A percentile compares a stretch with the other conserved stretches of the same genome.
phyloP scores from a whole-genome alignment of 805 yeast species.

The Saccharomycopsis microspora region DNA sequence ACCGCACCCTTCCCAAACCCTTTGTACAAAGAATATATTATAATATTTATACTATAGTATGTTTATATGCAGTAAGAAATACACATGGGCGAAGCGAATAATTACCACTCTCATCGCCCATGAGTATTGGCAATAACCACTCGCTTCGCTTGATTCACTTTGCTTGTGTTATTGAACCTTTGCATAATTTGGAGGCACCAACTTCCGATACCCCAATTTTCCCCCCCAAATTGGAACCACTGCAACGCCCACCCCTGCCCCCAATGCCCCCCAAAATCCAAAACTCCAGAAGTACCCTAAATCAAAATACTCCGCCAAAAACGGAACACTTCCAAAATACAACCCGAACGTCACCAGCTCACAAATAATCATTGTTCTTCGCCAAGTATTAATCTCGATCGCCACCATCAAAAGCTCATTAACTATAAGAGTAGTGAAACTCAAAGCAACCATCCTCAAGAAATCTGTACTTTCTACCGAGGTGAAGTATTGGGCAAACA shows the following conservation, averaged over 20 bases:
- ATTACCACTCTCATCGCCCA: neutral
- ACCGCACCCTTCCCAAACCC: too few species aligned
- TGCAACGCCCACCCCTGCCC: conserved; percentile 54
- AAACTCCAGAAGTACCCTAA: conserved; percentile 46
- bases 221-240: conserved; percentile 85
- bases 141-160: neutral
- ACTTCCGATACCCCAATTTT: conserved; percentile 57
- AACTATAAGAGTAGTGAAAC: conserved; percentile 67
- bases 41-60: too few species aligned
- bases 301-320: conserved; percentile 80
- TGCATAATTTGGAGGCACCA: conserved; percentile 93
- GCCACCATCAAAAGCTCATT: conserved; percentile 94
- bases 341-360: conserved; percentile 58
- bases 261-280: conserved; percentile 57
- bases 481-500: conserved; percentile 66
- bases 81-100: too few species aligned
- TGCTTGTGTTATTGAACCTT: conserved; percentile 72
- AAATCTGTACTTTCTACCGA: conserved; percentile 46
- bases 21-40: too few species aligned
- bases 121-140: neutral
- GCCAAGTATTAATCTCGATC: conserved; percentile 88
- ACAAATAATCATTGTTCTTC: conserved; percentile 57
- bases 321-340: conserved; percentile 70
- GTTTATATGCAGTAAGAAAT: too few species aligned
- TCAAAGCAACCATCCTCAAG: conserved; percentile 70